Base-by-base conservation (phyloP, 805 yeast genomes). In the Saccharomycopsis vini region DNA sequence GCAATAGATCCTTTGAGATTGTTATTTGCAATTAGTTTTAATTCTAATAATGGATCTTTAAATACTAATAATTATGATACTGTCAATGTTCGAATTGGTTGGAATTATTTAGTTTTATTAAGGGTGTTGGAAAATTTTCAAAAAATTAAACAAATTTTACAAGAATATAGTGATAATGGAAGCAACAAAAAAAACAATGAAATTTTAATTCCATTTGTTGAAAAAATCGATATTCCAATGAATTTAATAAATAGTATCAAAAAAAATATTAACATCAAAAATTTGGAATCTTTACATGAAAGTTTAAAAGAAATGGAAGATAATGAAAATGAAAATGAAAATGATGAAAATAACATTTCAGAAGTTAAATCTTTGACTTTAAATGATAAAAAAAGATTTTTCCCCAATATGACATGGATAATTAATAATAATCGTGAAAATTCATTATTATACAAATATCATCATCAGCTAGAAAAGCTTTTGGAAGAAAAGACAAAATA, bases 111-210 rank as follows among this genome's bases (percentile, higher is more conserved):
- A 16, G 38, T 16, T 19, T 31, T 49, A 20, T 32, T 40, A 18
- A 43, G 33, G 6, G 35, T 41, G 2, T 33, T 78, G 90, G 79
- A 75, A 74, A 53, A 67, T 76, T 32, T 62, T 87, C 20, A 73
- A 72, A 47, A 82, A 76, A 60, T 66, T 86, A 64, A 82, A 79
- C 44, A 78, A 52, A 85, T 92, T 5, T 82, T 88, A 0, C 67
- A 71, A 0, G 97, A 90, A 57, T 71, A 44, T 31, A 10, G 15
- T 4, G 31, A 24, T 28, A 5, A 13, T 26, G 23, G 60, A 56
- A 22, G 16, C 56, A 3, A 55, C 55, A 21, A 15, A 40, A 57
- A 26, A 60, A 9, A 9, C n/a, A 5, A 57, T 26, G 35, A 52
- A 2, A 10, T 16, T 7, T 18, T 43, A 24, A 20, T 30, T 3